Base-by-base conservation (phyloP, 2,329 filamentous ascomycete genomes). In the Leptographium procerum region DNA sequence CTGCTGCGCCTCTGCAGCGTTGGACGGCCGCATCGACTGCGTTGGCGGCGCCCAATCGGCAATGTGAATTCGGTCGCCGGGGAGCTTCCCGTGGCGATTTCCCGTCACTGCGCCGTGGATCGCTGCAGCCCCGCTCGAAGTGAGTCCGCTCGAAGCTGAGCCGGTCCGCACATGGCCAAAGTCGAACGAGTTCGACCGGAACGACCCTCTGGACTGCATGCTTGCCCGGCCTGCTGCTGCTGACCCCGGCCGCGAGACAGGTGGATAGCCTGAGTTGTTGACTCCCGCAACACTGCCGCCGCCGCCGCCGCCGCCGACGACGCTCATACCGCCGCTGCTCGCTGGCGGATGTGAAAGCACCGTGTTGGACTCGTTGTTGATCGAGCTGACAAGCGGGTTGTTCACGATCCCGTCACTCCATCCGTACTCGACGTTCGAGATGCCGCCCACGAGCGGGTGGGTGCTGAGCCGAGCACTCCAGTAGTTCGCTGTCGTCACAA, bases 381-480 rank as follows among this genome's bases (percentile, higher is more conserved):
- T 78, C 29, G 77, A 77, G 5, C 68, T 71, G 4, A 83, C 76
- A 1, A 82, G 72, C 10, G 78, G 73, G 57, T 77, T 82, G 64
- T 83, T 84, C 66, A 96, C 85, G 61, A 96, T 85, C 24, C 80
- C 77, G 47, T 96, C 90, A 65, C 90, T 89, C 94, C 94, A 99
- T 57, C 94, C 94, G 68, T 96, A 97, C 71, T 99, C 94, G 65
- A 97, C 88, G 70, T 96, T 99, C 72, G 89, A 95, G 65, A 99
- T 88, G 59, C 91, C 92, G 59, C 94, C 94, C 36, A 92, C 83
- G 34, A 99, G 76, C 2, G 94, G 94, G 68, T 97, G 91, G 62
- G 95, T 96, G 67, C 91, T 96, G 34, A 97, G 78, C 56, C 94
- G 83, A 2, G 94, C 92, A 67, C 90, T 94, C 94, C 94, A 99